These are phyloP conservation scores for Fraxinus floribunda DNA, from an alignment of 305 asterid species.

Conservation along the genomic window DNA sequence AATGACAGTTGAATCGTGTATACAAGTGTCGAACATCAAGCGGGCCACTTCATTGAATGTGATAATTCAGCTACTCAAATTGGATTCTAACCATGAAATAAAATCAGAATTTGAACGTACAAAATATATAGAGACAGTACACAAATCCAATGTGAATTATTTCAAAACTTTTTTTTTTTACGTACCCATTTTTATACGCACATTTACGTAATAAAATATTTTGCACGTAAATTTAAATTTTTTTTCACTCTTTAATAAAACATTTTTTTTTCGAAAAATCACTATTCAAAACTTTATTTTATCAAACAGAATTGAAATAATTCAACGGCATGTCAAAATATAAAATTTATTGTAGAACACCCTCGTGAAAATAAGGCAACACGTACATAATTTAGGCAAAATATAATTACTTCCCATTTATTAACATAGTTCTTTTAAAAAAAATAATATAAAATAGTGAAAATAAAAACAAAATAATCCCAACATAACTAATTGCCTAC, in stretches of 20 bases:
- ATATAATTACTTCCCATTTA: neutral
- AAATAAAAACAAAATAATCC: neutral
- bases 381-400: neutral
- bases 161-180: too few species aligned
- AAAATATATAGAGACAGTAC: neutral
- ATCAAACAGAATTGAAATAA: too few species aligned
- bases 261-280: too few species aligned
- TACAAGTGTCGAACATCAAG: neutral
- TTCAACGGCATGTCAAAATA: too few species aligned
- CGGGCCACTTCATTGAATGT: neutral
- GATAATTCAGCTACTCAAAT: neutral
- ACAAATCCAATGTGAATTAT: neutral
- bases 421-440: neutral
- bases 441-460: neutral
- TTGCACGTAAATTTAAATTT: too few species aligned
- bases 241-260: too few species aligned
- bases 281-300: too few species aligned
- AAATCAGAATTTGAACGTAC: neutral
- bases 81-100: neutral
- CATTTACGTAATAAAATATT: too few species aligned
- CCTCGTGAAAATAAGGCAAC: neutral
- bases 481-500: neutral
- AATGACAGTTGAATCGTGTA: neutral
- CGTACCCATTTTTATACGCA: too few species aligned
- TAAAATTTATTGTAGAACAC: neutral